Evolutionary conservation across 495 filamentous ascomycete genomes (phyloP), one percentile per base, ranked within the genome.

Genomic region (Aspergillus baeticus): DNA sequence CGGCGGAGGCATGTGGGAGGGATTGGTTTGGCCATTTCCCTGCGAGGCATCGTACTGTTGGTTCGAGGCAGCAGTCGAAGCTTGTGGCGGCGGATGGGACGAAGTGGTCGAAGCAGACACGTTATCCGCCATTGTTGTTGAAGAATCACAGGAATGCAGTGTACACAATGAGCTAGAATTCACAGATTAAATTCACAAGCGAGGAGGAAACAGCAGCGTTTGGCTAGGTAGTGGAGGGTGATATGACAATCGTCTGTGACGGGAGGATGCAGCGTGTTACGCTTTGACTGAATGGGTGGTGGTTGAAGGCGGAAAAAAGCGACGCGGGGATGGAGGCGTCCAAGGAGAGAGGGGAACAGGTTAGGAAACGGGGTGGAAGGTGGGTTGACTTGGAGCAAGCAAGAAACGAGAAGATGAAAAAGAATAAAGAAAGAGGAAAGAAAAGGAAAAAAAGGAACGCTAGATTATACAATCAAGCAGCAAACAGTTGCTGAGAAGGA

Each of bases 1-100:
- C 36, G 92, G 93, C 8, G 93, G 94, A 39, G 92, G 90, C 91
- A 98, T 93, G 72, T 97, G 94, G 52, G 85, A 74, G 13, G 77
- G 74, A 63, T 81, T 80, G 41, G 68, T 63, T 58, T 86, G 83
- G 63, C 86, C 86, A 65, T 84, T 83, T 54, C 70, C 75, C 66
- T 85, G 83, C 51, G 79, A 73, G 60, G 81, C 84, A 70, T 90
- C 86, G 66, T 82, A 85, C 68, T 81, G 82, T 69, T 88, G 88
- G 55, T 85, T 87, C 50, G 86, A 84, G 42, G 86, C 87, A 66
- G 85, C 85, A 53, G 84, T 76, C 58, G 86, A 81, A 34, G 83
- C 69, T 70, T 87, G 85, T 22, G 86, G 84, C 11, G 82, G 82
- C 14, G 86, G 86, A 43, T 88, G 81, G 22, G 78, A 69, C 11